These are phyloP conservation scores for Aspergillus baeticus DNA, from an alignment of 495 filamentous ascomycete species.

Conservation along the genomic window DNA sequence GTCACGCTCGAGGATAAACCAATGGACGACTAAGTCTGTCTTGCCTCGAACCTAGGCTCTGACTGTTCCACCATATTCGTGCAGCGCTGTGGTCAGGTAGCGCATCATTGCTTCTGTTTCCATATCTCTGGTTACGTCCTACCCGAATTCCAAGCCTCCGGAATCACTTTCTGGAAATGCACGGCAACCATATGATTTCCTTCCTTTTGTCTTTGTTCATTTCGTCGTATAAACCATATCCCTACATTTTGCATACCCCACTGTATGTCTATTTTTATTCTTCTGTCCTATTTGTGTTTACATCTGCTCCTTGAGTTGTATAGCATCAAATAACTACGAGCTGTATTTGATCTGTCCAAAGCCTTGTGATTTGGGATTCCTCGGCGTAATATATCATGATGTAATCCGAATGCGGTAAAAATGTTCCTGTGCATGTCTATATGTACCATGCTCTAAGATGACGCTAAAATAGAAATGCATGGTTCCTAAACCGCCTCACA, in stretches of 20 bases:
- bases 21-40: conserved; percentile 67
- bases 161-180: no score
- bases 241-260: conserved; percentile 20
- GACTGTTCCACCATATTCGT: no score
- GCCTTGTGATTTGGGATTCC: neutral
- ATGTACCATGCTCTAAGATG: neutral
- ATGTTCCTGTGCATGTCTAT: conserved; percentile 1
- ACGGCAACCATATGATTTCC: no score
- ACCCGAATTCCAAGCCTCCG: no score
- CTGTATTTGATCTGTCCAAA: conserved; percentile 8
- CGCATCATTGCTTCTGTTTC: no score
- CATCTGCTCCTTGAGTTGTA: conserved; percentile 10
- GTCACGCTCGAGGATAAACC: conserved; percentile 80
- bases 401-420: neutral
- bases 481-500: neutral
- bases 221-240: conserved; percentile 20
- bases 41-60: no score
- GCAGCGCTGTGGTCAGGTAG: no score
- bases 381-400: neutral
- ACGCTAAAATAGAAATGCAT: neutral
- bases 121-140: no score
- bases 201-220: conserved; percentile 11
- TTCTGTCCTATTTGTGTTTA: conserved; percentile 7
- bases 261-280: conserved; percentile 25
- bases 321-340: conserved; percentile 1